A percentile compares a stretch with the other conserved stretches of the same genome.
Evolutionary conservation across 2,329 filamentous ascomycete genomes (phyloP).

Genomic region (Seiridium cupressi): DNA sequence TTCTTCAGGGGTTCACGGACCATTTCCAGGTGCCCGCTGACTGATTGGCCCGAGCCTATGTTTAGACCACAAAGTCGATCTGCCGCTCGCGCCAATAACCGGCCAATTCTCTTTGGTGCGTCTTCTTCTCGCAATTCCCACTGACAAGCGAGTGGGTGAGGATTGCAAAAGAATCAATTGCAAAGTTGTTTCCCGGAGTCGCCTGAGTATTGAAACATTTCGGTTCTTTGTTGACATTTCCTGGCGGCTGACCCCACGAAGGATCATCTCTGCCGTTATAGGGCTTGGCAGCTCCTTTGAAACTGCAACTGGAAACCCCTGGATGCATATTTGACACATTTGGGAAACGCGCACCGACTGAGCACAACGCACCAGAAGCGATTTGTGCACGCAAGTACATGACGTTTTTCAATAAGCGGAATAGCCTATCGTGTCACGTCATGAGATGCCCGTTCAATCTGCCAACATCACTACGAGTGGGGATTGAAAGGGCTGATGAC

Average conservation of each 20-base stretch:
- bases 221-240: too few species aligned
- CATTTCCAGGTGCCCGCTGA: neutral
- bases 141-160: too few species aligned
- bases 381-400: neutral
- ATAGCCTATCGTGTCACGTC: too few species aligned
- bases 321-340: slow-evolving; percentile 20
- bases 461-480: too few species aligned
- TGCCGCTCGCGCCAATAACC: neutral
- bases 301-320: slow-evolving; percentile 13
- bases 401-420: too few species aligned
- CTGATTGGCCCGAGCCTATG: neutral
- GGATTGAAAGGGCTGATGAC: too few species aligned
- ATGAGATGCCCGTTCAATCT: neutral
- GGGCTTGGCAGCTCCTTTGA: neutral
- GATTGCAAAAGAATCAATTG: too few species aligned
- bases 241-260: too few species aligned
- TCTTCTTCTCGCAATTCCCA: neutral
- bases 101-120: neutral
- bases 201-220: too few species aligned
- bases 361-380: neutral
- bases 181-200: too few species aligned
- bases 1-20: neutral
- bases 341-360: slow-evolving; percentile 14
- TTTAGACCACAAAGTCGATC: neutral
- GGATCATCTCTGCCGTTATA: neutral